Base-by-base conservation (phyloP, 345 rosid genomes). In the Jatropha curcas region DNA sequence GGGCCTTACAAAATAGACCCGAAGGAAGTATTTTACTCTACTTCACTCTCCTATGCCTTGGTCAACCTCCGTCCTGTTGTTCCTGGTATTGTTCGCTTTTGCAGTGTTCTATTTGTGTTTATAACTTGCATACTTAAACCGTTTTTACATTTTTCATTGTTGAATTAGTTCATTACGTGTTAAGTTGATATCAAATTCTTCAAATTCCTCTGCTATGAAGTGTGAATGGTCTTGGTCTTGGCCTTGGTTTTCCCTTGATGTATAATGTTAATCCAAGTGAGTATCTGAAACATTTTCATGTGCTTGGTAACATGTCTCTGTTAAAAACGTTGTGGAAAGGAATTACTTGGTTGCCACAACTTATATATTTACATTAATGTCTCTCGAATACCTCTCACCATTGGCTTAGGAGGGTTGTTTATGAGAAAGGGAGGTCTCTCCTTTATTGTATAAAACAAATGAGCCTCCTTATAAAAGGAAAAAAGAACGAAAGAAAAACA, bases 31-130 rank as follows among this genome's bases (percentile, higher is more conserved):
- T 94, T 94, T 79, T 92, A 88, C 84, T 27, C 89, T 65, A 87
- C 91, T 22, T 61, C 76, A 22, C 84, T 87, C 61, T 94, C 98
- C 67, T 94, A 73, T 56, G 98, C 97, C 35, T 68, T 90, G 84
- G 98, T 94, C 83, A 94, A 94, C 77, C 87, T 90, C 76, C 97
- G 98, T 20, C 98, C 98, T 34, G 81, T 92, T 72, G 75, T 87
- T 82, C 97, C 92, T 72, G 98, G 98, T 91, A 37, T 33, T 34
- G 17, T 39, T 33, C 28, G n/a, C 1, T 22, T n/a, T 27, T 68
- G 3, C 2, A 4, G 24, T 43, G 7, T 0, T 60, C 34, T 14
- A 27, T 2, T 66, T 30, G 6, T 12, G 14, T 25, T 53, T 25
- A 53, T 25, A 20, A 9, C 22, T 25, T 24, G 60, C 45, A 9